Percentiles rank a stretch among this genome's conserved stretches.
These are phyloP conservation scores for Aspergillus affinis DNA, from an alignment of 495 filamentous ascomycete species.

Conservation along the genomic window DNA sequence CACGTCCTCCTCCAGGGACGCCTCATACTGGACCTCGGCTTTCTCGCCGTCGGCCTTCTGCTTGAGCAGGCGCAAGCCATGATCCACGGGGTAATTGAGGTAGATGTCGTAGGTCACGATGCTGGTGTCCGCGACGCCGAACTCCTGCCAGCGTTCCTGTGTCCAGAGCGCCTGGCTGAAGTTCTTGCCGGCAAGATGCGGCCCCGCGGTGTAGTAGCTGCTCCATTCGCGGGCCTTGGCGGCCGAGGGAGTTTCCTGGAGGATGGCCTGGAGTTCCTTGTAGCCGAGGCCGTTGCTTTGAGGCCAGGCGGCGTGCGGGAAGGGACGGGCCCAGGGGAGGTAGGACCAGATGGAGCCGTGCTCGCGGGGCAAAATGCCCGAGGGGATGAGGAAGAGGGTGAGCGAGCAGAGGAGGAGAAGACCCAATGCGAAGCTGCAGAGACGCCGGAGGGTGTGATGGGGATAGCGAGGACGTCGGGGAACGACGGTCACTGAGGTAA, in stretches of 20 bases:
- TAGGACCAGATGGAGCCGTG: constrained; percentile 44
- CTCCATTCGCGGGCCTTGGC: constrained; percentile 78
- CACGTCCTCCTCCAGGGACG: constrained; percentile 78
- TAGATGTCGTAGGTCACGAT: constrained; percentile 87
- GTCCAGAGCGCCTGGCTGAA: constrained; percentile 87
- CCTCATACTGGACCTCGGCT: constrained; percentile 67
- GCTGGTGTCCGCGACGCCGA: constrained; percentile 68
- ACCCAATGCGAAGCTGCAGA: constrained; percentile 66
- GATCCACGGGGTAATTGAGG: constrained; percentile 82
- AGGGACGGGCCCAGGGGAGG: constrained; percentile 41
- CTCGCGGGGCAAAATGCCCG: constrained; percentile 31
- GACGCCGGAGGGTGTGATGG: constrained; percentile 66
- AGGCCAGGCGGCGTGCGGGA: constrained; percentile 40
- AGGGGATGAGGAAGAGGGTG: constrained; percentile 60
- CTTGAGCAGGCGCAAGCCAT: constrained; percentile 75
- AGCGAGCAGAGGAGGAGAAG: constrained; percentile 56
- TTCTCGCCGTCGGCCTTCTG: constrained; percentile 31
- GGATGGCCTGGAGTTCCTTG: constrained; percentile 66
- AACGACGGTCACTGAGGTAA: constrained; percentile 34
- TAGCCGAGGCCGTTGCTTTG: constrained; percentile 56
- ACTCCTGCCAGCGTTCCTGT: constrained; percentile 77
- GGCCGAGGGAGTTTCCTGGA: constrained; percentile 69
- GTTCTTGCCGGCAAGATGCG: constrained; percentile 89
- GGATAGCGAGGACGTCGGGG: constrained; percentile 61
- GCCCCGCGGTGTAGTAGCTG: constrained; percentile 83